Evolutionary conservation across 768 basidiomycete genomes (phyloP).

Genomic region (Tephrocybe rancida): DNA sequence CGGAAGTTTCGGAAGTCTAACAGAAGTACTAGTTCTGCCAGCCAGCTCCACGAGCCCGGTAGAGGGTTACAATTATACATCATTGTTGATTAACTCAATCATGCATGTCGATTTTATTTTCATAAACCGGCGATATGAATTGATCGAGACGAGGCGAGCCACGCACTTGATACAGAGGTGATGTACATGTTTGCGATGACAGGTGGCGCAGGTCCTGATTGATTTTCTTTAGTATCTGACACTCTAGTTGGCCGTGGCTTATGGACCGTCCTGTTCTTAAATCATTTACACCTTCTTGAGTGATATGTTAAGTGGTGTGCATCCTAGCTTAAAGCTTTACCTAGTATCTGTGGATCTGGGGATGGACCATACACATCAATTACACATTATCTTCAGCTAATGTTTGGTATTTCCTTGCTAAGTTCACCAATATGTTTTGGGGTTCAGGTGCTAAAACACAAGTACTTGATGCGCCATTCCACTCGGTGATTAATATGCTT

Average conservation of each 20-base stretch:
- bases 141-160: too few relatives aligned
- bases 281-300: slow-evolving; percentile 8
- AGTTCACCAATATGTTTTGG: too few relatives aligned
- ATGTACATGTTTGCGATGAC: slow-evolving; percentile 26
- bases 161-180: slow-evolving; percentile 25
- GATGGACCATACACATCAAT: slow-evolving; percentile 10
- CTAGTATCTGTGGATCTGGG: slow-evolving; percentile 15
- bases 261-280: not conserved
- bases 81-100: too few relatives aligned
- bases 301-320: slow-evolving; percentile 7
- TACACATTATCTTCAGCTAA: slow-evolving; percentile 8
- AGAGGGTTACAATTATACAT: too few relatives aligned
- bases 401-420: too few relatives aligned
- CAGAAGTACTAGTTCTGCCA: too few relatives aligned
- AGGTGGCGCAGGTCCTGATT: slow-evolving; percentile 26
- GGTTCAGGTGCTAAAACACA: too few relatives aligned
- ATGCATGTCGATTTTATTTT: not conserved
- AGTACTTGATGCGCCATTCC: too few relatives aligned
- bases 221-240: not conserved
- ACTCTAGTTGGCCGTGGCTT: not conserved
- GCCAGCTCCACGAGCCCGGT: too few relatives aligned
- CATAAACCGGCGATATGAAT: too few relatives aligned
- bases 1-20: too few relatives aligned
- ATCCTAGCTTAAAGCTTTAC: slow-evolving; percentile 10
- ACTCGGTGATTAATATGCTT: too few relatives aligned